Evolutionary conservation across 2,329 filamentous ascomycete species (phyloP), one percentile per base, ranked within the genome.

Genomic region (Phialophora chinensis): DNA sequence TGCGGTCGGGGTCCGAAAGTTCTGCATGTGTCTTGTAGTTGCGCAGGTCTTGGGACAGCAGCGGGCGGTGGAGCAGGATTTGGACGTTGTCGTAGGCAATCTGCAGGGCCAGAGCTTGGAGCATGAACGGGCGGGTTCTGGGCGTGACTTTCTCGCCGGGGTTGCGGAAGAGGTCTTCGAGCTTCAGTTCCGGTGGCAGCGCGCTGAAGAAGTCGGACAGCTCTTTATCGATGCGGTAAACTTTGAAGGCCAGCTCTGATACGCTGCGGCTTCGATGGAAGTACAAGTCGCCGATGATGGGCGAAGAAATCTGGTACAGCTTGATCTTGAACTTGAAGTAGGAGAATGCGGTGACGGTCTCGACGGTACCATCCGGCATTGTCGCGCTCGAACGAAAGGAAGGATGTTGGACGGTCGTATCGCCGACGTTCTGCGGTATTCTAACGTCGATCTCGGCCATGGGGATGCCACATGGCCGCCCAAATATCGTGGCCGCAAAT

Each of bases 61-160:
- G 72, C 4, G 80, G 80, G n/a, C 79, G 77, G 67, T 81, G 77
- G 6, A 82, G 72, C 3, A 82, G 76, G 49, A 81, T 80, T 4
- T 80, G 71, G 4, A 81, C 69, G 61, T 80, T 81, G 66, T 82
- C 79, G 42, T 78, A 81, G 0, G 80, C 80, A 4, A 82, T 69
- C 52, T 81, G 77, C n/a, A 82, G 62, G 8, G 80, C 76, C n/a
- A 81, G 64, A 1, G 79, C 75, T 66, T 81, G 80, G 1, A 82
- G 54, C 35, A 65, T 55, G 62, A 69, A 69, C 62, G 4, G 73
- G 71, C 66, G 56, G 27, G 56, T 66, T 4, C 55, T 66, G 5
- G 63, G 10, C 1, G 63, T 69, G 20, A 63, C 56, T 4, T 59
- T 62, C 35, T 60, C 65, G 6, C 14, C 35, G 10, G 57, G 52